Percentiles rank a stretch among this genome's conserved stretches.
Conservation (phyloP, 2,329 filamentous ascomycete genomes). For the Xylariaceae sp. region DNA sequence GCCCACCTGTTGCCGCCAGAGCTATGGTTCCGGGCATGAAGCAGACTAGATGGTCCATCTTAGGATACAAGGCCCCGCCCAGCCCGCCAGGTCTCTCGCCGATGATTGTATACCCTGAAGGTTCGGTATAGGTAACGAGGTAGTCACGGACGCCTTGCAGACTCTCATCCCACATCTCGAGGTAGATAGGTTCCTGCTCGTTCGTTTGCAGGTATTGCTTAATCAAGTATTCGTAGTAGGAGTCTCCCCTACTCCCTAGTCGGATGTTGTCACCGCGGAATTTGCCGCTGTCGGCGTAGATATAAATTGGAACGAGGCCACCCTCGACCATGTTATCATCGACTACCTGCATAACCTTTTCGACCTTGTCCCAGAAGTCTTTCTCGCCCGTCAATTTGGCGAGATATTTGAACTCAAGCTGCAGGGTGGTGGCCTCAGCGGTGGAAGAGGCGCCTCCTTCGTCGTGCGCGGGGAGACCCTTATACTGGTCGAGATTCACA, state of each 20-base stretch:
- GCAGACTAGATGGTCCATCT: conserved; percentile 98
- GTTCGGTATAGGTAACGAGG: conserved; percentile 81
- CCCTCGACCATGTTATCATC: conserved; percentile 76
- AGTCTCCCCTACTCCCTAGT: conserved; percentile 89
- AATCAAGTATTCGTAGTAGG: conserved; percentile 98
- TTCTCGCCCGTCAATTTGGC: conserved; percentile 91
- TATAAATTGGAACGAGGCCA: conserved; percentile 87
- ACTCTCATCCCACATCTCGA: conserved; percentile 89
- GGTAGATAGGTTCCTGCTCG: conserved; percentile 77
- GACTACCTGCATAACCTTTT: conserved; percentile 87
- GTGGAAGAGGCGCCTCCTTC: conserved; percentile 89
- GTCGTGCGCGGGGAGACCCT: conserved; percentile 75
- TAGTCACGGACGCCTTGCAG: conserved; percentile 85
- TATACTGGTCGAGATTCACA: conserved; percentile 74
- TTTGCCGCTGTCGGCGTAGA: conserved; percentile 71
- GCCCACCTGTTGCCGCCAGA: conserved; percentile 76
- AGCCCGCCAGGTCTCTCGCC: conserved; percentile 80
- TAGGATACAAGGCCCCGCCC: conserved; percentile 62
- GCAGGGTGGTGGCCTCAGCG: conserved; percentile 85
- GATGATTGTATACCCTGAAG: conserved; percentile 79
- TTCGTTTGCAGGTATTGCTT: conserved; percentile 97
- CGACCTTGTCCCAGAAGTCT: conserved; percentile 86
- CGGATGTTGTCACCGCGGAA: conserved; percentile 86
- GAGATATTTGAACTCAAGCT: conserved; percentile 96
- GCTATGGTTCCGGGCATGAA: conserved; percentile 97